Conservation (phyloP, 805 yeast species). For the Citeromyces nyonsensis region DNA sequence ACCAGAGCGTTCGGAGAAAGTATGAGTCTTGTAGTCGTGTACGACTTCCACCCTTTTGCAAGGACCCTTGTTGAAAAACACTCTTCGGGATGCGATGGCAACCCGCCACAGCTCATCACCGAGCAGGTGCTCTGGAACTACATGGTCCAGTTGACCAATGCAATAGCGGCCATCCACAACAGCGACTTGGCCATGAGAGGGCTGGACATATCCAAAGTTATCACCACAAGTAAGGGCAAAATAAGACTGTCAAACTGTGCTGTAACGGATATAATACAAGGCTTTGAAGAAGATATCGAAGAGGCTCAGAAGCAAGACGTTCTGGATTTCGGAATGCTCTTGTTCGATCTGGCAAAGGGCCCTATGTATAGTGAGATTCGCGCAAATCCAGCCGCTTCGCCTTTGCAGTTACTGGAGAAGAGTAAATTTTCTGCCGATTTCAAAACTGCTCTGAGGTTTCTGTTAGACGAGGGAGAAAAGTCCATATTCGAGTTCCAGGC, state of each 20-base stretch:
- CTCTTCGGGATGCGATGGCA: slow-evolving; percentile 21
- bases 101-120: slow-evolving; percentile 32
- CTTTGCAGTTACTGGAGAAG: slow-evolving; percentile 8
- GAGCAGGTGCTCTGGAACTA: slow-evolving; percentile 66
- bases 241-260: slow-evolving; percentile 63
- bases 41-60: slow-evolving; percentile 76
- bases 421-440: slow-evolving; percentile 27
- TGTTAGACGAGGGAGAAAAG: slow-evolving; percentile 12
- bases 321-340: slow-evolving; percentile 37
- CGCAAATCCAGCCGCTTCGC: background rate
- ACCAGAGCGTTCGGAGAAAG: slow-evolving; percentile 74
- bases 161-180: slow-evolving; percentile 49
- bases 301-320: slow-evolving; percentile 40
- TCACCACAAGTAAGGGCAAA: slow-evolving; percentile 59
- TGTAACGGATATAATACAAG: slow-evolving; percentile 44
- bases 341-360: slow-evolving; percentile 35
- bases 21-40: slow-evolving; percentile 51
- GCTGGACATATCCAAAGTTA: slow-evolving; percentile 50
- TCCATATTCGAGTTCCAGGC: slow-evolving; percentile 17
- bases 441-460: slow-evolving; percentile 23
- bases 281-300: slow-evolving; percentile 7
- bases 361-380: slow-evolving; percentile 8
- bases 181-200: slow-evolving; percentile 48
- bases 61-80: slow-evolving; percentile 58
- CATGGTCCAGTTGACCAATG: slow-evolving; percentile 59